Base-by-base conservation (phyloP, 176 grass and related monocot species). In the Eragrostis nindensis region DNA sequence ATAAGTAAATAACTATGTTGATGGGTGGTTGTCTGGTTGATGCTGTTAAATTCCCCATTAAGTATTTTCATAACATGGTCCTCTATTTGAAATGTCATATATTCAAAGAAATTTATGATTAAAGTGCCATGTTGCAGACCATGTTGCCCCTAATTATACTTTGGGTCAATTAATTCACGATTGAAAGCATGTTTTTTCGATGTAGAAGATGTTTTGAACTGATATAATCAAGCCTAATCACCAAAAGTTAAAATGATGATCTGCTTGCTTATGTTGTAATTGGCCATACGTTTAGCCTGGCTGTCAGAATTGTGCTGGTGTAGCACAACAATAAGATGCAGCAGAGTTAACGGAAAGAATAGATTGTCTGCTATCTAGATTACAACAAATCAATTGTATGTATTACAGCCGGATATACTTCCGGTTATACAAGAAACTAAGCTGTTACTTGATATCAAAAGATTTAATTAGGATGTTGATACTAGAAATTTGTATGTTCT, bases 401-500 rank as follows among this genome's bases (percentile, higher is more conserved):
- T n/a, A n/a, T n/a, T n/a, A n/a, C n/a, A n/a, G n/a, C n/a, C n/a
- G n/a, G n/a, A n/a, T n/a, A n/a, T n/a, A n/a, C n/a, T n/a, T n/a
- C n/a, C n/a, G n/a, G n/a, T n/a, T n/a, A n/a, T n/a, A n/a, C n/a
- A n/a, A n/a, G n/a, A n/a, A n/a, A n/a, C 10, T 71, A 15, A 27
- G 21, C 26, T 40, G 42, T 22, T 14, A 40, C 3, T 56, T 1
- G 14, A 39, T 41, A 17, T 70, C 26, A 70, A 29, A 76, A 21
- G 5, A 52, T 48, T 68, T 2, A 25, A 22, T 25, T 30, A 15
- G 15, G 30, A 14, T 17, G 6, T 15, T 15, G 32, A 56, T 77
- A 49, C 62, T 77, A 16, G 63, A 66, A 70, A 21, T 62, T 17
- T 8, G 7, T n/a, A 53, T 76, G 18, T 77, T 82, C 36, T 71